phyloP scores from a whole-genome alignment of 306 rosid genomes.

The Cicer bijugum region DNA sequence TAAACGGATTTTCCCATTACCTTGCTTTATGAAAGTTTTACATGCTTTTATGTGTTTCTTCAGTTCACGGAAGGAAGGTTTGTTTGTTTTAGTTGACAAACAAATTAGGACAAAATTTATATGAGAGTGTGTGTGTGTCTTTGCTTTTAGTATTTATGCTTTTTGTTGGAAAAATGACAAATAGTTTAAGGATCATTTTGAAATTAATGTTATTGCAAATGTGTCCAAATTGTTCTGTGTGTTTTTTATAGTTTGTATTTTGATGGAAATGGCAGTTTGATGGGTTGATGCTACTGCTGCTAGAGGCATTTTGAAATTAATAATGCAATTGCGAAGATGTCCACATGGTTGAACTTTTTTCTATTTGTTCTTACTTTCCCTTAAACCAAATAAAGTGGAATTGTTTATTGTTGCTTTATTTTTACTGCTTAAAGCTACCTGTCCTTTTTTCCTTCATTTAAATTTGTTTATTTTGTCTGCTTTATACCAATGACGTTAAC shows the following conservation, averaged over 20 bases:
- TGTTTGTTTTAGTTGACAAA: constrained; percentile 23
- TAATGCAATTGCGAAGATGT: constrained; percentile 7
- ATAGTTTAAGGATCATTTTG: constrained; percentile 23
- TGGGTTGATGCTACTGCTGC: constrained; percentile 21
- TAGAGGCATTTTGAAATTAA: constrained; percentile 35
- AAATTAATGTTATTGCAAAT: constrained; percentile 25
- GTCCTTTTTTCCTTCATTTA: constrained; percentile 14
- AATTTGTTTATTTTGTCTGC: constrained; percentile 23
- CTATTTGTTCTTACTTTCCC: constrained; percentile 11
- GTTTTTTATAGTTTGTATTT: constrained; percentile 22
- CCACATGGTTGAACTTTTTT: constrained; percentile 30
- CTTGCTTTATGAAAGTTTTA: constrained; percentile 23
- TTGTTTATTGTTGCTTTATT: constrained; percentile 36
- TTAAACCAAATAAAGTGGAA: constrained; percentile 31
- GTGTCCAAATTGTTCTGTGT: constrained; percentile 8
- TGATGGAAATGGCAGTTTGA: constrained; percentile 22
- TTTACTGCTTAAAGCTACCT: constrained; percentile 21
- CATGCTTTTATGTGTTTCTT: neutral
- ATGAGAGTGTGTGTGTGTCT: neutral
- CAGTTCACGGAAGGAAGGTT: neutral
- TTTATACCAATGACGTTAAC: constrained; percentile 22
- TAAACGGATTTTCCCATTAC: neutral
- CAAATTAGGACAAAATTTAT: neutral
- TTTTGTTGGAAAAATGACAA: constrained; percentile 27
- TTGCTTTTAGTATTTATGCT: constrained; percentile 13